Conservation (phyloP, 495 filamentous ascomycete species). For the Daldinia caldariorum region DNA sequence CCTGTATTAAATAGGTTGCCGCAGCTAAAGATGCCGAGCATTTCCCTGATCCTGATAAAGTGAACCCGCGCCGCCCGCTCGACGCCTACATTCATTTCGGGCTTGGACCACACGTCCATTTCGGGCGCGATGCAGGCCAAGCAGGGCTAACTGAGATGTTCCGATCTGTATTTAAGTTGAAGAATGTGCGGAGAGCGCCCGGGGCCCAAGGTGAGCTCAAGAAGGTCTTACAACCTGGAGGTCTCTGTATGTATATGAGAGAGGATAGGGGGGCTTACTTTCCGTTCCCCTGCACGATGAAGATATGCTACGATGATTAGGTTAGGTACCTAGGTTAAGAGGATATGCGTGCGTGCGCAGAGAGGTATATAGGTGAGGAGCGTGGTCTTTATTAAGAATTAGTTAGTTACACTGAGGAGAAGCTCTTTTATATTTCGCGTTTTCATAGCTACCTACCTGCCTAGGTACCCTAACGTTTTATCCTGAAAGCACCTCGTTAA, state of each 20-base stretch:
- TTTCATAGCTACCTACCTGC: not conserved
- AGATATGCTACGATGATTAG: conserved; percentile 61
- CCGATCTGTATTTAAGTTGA: conserved; percentile 70
- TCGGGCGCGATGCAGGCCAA: conserved; percentile 69
- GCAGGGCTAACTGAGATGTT: conserved; percentile 74
- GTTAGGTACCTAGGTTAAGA: not conserved
- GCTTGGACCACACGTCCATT: conserved; percentile 67
- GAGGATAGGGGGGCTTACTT: conserved; percentile 77
- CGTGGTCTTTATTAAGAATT: too few relatives aligned
- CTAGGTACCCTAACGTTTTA: not conserved
- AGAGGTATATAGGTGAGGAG: not conserved
- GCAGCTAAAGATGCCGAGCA: conserved; percentile 67
- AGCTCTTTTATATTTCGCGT: too few relatives aligned
- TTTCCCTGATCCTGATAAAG: conserved; percentile 74
- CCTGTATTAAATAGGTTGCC: conserved; percentile 60
- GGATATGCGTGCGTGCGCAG: not conserved
- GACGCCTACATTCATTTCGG: conserved; percentile 76
- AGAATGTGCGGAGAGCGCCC: conserved; percentile 71
- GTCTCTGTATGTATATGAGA: conserved; percentile 74
- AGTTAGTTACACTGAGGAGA: too few relatives aligned
- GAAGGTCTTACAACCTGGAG: conserved; percentile 69
- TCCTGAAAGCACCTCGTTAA: not conserved
- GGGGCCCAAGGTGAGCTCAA: conserved; percentile 78
- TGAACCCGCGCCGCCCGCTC: conserved; percentile 73
- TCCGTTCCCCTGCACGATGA: conserved; percentile 78